Base-by-base conservation (phyloP, 2,329 filamentous ascomycete genomes). In the Aspergillus chevalieri region DNA sequence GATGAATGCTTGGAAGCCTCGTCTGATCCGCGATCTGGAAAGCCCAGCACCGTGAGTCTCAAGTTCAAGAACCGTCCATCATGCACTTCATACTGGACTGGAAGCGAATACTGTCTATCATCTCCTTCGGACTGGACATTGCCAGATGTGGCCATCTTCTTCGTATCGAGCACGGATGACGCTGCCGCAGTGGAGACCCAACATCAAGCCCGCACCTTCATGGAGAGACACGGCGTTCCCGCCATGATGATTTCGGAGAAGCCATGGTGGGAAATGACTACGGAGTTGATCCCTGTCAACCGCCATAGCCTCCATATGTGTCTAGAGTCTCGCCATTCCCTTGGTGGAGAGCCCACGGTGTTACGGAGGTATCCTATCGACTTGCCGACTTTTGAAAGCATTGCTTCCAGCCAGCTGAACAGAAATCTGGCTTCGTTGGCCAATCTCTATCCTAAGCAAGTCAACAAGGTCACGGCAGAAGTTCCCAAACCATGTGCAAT, bases 111-210 rank as follows among this genome's bases (percentile, higher is more conserved):
- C 57, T 56, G 61, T 42, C 57, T 74, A 42, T 64, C 59, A n/a
- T 72, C 67, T 24, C 54, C 63, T 33, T 59, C 64, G 2, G 65
- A 71, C 46, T 77, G 73, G 73, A 66, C 60, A 46, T 52, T 68
- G 9, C 74, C 73, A 33, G 73, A 77, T 57, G 59, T 77, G 46
- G 72, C 74, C 7, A 69, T 77, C 38, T 59, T 76, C 42, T 74
- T 74, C 48, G 49, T 74, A 34, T 69, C 72, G 9, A 63, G 61
- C 14, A 57, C 58, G 10, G 72, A 74, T 47, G 57, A 59, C 51
- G 44, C 52, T 9, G 43, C 47, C 4, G 55, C 57, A 2, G 47
- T 60, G 46, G 62, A 64, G 45, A 67, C 65, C 0, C 64, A 65
- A 46, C 60, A 57, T 15, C 50, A 68, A 46, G 65, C 70, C 46